These are phyloP conservation scores for Leccinum variabile DNA, from an alignment of 1,284 basidiomycete genomes.

Conservation along the genomic window DNA sequence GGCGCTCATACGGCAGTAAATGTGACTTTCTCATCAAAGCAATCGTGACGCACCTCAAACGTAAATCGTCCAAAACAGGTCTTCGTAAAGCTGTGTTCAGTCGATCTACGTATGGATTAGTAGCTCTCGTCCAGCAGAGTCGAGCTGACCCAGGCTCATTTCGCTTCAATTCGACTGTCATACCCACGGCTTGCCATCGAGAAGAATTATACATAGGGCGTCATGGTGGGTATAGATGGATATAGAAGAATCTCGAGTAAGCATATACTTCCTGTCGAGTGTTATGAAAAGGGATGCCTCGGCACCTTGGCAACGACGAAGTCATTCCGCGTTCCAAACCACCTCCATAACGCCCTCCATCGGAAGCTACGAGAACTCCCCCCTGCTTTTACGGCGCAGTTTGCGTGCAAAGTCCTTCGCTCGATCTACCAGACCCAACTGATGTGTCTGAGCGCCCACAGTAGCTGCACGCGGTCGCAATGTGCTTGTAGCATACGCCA, in stretches of 20 bases:
- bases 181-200: conserved; percentile 21
- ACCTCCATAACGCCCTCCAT: conserved; percentile 24
- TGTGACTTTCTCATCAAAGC: conserved; percentile 16
- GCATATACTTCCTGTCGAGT: conserved; percentile 11
- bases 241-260: conserved; percentile 28
- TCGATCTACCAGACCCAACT: conserved; percentile 44
- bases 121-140: conserved; percentile 4
- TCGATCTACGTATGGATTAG: conserved; percentile 10
- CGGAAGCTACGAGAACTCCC: conserved; percentile 17
- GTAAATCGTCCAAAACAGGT: conserved; percentile 25
- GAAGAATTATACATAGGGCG: conserved; percentile 18
- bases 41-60: conserved; percentile 18
- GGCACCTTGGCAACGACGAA: conserved; percentile 30
- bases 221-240: conserved; percentile 27
- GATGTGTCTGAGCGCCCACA: conserved; percentile 35
- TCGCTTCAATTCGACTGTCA: conserved; percentile 26
- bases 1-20: conserved; percentile 18
- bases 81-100: conserved; percentile 18
- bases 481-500: conserved; percentile 39
- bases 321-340: conserved; percentile 2
- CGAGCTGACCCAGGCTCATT: conserved; percentile 17
- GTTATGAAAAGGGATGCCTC: conserved; percentile 20
- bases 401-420: conserved; percentile 52
- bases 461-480: conserved; percentile 44
- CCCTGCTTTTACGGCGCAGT: conserved; percentile 47